Percentiles rank a stretch among this genome's conserved stretches.
Evolutionary conservation across 176 grass and related monocot genomes (phyloP).

Genomic region (Sorghum bicolor): Sorghum_bicolor_NCBIv3 NC_012872.2:9711501-9712000

Average conservation of each 20-base stretch:
- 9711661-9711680: neutral
- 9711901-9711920: neutral
- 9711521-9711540: neutral
- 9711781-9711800: neutral
- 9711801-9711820: neutral
- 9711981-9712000: constrained; percentile 3
- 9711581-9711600: neutral
- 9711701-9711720: neutral
- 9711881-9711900: neutral
- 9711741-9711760: neutral
- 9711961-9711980: neutral
- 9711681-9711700: neutral
- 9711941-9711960: neutral
- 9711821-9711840: neutral
- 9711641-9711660: neutral
- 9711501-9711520: neutral
- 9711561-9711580: neutral
- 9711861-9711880: neutral
- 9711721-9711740: neutral
- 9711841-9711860: neutral
- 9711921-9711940: neutral
- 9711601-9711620: neutral
- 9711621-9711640: neutral
- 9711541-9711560: neutral
- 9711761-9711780: neutral